Percentiles rank a stretch among this genome's conserved stretches.
Conservation (phyloP, 192 early-diverging fungal genomes). For the Rhizophagus clarus region DNA sequence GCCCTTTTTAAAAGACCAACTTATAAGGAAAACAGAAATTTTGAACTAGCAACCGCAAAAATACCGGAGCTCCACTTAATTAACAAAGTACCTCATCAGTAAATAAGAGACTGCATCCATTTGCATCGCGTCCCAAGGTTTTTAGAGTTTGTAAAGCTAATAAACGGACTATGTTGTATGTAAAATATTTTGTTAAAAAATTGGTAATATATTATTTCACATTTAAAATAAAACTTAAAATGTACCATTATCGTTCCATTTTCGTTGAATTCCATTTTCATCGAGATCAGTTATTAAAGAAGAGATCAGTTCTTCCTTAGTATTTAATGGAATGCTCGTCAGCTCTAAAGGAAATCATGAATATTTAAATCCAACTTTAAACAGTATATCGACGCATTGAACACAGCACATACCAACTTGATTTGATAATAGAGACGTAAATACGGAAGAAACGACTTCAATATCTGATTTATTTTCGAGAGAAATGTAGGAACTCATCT, state of each 20-base stretch:
- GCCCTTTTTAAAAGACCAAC: too few species aligned
- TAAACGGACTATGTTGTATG: conserved; percentile 42
- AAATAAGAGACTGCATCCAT: conserved; percentile 61
- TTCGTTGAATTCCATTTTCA: conserved; percentile 18
- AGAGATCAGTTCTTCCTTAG: conserved; percentile 9
- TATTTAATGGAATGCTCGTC: background rate
- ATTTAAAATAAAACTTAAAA: background rate
- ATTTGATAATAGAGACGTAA: conserved; percentile 2
- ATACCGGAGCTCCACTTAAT: too few species aligned
- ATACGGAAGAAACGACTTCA: background rate
- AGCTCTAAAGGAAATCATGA: conserved; percentile 14
- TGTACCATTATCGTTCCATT: conserved; percentile 24
- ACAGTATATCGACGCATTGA: background rate
- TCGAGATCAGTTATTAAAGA: conserved; percentile 19
- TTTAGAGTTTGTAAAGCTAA: conserved; percentile 59
- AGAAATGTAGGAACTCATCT: conserved; percentile 13
- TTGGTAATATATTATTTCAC: background rate
- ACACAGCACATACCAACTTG: background rate
- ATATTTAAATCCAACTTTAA: background rate
- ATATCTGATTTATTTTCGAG: conserved; percentile 18
- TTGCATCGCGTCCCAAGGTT: conserved; percentile 57
- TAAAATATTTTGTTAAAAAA: background rate
- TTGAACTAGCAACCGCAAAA: too few species aligned
- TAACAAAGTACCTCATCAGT: conserved; percentile 48
- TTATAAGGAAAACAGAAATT: too few species aligned